A percentile compares a stretch with the other conserved stretches of the same genome.
These are phyloP conservation scores for Lippia alba DNA, from an alignment of 305 asterid species.

Conservation along the genomic window DNA sequence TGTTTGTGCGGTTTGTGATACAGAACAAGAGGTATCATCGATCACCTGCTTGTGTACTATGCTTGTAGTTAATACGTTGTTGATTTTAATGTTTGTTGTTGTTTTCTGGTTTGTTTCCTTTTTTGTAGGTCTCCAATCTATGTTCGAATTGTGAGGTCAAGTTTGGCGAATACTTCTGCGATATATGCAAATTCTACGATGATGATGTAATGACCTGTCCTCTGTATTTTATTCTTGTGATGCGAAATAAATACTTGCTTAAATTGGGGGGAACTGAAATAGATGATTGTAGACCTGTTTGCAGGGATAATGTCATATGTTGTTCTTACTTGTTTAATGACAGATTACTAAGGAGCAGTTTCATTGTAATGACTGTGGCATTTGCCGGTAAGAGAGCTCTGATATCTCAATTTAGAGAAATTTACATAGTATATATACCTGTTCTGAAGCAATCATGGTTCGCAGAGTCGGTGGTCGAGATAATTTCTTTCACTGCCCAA, in stretches of 20 bases:
- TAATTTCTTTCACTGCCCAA: conserved; percentile 84
- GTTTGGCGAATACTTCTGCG: conserved; percentile 89
- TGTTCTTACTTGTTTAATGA: conserved; percentile 31
- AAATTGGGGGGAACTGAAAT: not conserved
- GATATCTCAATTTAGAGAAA: conserved; percentile 5
- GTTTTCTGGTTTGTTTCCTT: conserved; percentile 27
- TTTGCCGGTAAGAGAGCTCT: conserved; percentile 74
- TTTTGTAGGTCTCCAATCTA: conserved; percentile 57
- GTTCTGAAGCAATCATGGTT: conserved; percentile 36
- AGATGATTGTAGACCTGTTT: conserved; percentile 21
- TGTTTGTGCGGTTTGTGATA: conserved; percentile 66
- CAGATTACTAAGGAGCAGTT: conserved; percentile 75
- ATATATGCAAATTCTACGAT: conserved; percentile 80
- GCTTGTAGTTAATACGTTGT: not conserved
- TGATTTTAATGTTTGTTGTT: conserved; percentile 30
- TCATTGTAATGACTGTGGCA: conserved; percentile 92
- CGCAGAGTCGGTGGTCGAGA: conserved; percentile 93
- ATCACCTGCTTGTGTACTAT: conserved; percentile 20
- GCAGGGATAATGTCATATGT: conserved; percentile 19
- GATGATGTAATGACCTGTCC: conserved; percentile 68
- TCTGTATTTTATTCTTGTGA: conserved; percentile 21
- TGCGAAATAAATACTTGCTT: not conserved
- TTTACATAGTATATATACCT: conserved; percentile 3
- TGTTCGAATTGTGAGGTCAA: conserved; percentile 80
- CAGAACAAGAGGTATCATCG: conserved; percentile 63